Percentiles rank a stretch among this genome's conserved stretches.
These are phyloP conservation scores for Colletotrichum brevisporum DNA, from an alignment of 2,329 filamentous ascomycete genomes.

Conservation along the genomic window DNA sequence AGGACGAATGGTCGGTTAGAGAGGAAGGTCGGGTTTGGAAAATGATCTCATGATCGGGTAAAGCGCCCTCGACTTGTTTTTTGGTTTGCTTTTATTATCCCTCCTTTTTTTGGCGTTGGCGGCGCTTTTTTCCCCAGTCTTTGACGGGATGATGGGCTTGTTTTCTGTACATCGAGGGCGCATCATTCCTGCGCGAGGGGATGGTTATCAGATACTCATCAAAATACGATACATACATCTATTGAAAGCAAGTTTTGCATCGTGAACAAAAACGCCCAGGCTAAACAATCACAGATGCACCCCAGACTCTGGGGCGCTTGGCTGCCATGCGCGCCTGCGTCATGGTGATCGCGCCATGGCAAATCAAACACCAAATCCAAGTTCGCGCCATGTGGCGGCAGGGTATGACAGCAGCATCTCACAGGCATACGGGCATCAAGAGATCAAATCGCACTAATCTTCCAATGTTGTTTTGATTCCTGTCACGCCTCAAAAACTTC, in stretches of 20 bases:
- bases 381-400: too few species aligned
- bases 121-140: conserved; percentile 10
- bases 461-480: conserved; percentile 18
- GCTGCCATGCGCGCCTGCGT: conserved; percentile 1
- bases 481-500: conserved; percentile 1
- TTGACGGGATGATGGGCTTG: not conserved
- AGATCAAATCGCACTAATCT: not conserved
- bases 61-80: not conserved
- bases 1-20: conserved; percentile 10
- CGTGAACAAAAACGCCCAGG: too few species aligned
- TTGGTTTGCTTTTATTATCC: not conserved
- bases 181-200: conserved; percentile 6
- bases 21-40: not conserved
- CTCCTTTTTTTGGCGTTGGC: conserved; percentile 21
- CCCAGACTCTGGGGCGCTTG: not conserved
- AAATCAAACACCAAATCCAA: not conserved
- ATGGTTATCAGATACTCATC: not conserved
- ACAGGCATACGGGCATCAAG: not conserved
- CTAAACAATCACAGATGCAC: not conserved
- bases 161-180: not conserved
- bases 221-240: not conserved
- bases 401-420: too few species aligned
- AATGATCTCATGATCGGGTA: conserved; percentile 25
- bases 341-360: not conserved
- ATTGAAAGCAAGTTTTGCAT: too few species aligned